Evolutionary conservation across 108 stramenopile species (phyloP), one percentile per base, ranked within the genome.

Genomic region (Skeletonema potamos): DNA sequence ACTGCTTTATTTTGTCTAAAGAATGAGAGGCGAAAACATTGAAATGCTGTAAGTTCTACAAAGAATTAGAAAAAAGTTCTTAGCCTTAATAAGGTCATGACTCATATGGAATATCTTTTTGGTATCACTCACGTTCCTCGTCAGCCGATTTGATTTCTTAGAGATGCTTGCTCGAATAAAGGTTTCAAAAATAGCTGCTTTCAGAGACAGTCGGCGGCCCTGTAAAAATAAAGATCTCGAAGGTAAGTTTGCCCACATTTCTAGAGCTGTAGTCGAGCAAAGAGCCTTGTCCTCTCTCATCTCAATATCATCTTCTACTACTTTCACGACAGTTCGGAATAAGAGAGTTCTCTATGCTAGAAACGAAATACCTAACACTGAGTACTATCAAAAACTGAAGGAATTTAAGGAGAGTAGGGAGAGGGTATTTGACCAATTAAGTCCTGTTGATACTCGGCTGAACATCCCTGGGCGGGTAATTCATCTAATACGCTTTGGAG

Each of bases 221-320:
- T 68, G 56, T 27, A 68, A 39, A 26, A 37, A 68, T 36, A 68
- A 56, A 58, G 54, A 68, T 27, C 54, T 68, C 58, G 30, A 56
- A 51, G 48, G 48, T 51, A 51, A 22, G 20, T 0, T n/a, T n/a
- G 17, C 17, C 15, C 48, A 22, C 17, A 22, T 6, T 51, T 15
- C 22, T 22, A 9, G 22, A 9, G 22, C 1, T 51, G 17, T 7
- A 8, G 22, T 24, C 22, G 18, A 22, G 20, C 48, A 22, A 34
- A 6, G 18, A 51, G 48, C 18, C 22, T 51, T 9, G 4, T 9
- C 9, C 18, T 51, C 48, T n/a, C 48, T 51, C 5, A 6, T 51
- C 48, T 51, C 17, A 46, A 18, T 3, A 46, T 20, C 18, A 46
- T 1, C 18, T 46, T 41, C 18, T 46, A 20, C 12, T 11, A 37